Percentiles rank a stretch among this genome's conserved stretches.
Evolutionary conservation across 2,329 filamentous ascomycete species (phyloP).

Genomic region (Chalaropsis thielavioides): DNA sequence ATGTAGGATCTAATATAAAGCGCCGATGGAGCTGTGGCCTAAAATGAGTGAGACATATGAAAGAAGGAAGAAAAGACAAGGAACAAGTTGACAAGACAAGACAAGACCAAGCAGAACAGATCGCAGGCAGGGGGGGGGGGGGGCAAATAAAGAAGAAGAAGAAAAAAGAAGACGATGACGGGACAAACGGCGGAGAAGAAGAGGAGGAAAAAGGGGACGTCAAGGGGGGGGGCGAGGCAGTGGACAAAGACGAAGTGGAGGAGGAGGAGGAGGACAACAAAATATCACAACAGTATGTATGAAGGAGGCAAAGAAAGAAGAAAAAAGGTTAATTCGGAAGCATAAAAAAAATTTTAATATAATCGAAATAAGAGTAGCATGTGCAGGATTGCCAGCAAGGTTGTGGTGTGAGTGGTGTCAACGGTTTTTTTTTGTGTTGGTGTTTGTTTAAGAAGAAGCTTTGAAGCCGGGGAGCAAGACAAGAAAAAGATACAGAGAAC

Average conservation of each 20-base stretch:
- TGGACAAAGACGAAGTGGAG: too few species aligned
- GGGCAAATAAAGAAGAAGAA: neutral
- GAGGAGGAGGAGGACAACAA: neutral
- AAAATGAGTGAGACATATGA: neutral
- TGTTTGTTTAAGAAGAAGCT: neutral
- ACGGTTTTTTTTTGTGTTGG: neutral
- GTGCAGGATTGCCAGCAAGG: neutral
- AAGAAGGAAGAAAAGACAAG: neutral
- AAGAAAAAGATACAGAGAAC: neutral
- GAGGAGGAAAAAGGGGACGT: neutral
- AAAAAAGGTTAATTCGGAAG: too few species aligned
- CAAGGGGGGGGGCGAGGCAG: neutral
- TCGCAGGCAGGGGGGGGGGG: neutral
- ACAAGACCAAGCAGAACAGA: neutral
- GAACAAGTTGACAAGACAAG: neutral
- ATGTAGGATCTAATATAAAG: neutral
- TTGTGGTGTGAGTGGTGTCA: neutral
- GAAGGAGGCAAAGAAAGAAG: neutral
- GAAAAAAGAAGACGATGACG: neutral
- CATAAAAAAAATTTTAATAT: neutral
- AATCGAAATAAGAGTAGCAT: neutral
- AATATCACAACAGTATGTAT: neutral
- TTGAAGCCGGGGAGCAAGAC: neutral
- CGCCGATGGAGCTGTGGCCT: slow-evolving; percentile 1
- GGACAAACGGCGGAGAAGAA: neutral